Percentiles rank a stretch among this genome's conserved stretches.
These are phyloP conservation scores for Ceratocystis huliohia DNA, from an alignment of 2,329 filamentous ascomycete genomes.

Conservation along the genomic window DNA sequence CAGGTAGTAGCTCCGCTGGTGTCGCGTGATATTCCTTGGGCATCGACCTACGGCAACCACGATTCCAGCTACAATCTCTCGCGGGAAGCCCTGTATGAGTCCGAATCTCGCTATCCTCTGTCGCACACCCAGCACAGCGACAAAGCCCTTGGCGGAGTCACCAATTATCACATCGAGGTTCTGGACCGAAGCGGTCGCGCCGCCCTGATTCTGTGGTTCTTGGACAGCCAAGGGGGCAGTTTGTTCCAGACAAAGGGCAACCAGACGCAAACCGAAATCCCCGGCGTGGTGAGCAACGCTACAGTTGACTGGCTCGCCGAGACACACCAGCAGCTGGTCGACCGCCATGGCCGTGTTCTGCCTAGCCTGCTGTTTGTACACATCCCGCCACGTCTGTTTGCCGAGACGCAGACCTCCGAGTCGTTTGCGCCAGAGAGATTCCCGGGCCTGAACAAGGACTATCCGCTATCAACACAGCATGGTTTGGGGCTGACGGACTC, in stretches of 20 bases:
- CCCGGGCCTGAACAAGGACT: conserved; percentile 25
- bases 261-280: conserved; percentile 7
- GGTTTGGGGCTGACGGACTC: conserved; percentile 31
- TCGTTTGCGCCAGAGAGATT: conserved; percentile 29
- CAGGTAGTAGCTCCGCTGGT: conserved; percentile 47
- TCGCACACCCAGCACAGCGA: conserved; percentile 19
- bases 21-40: conserved; percentile 44
- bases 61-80: conserved; percentile 49
- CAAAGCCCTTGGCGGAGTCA: conserved; percentile 27
- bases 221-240: conserved; percentile 49
- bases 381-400: conserved; percentile 31
- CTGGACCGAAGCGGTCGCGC: conserved; percentile 31
- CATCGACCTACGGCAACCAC: conserved; percentile 60
- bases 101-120: conserved; percentile 27
- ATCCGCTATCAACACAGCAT: conserved; percentile 26
- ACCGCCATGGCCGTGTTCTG: conserved; percentile 24
- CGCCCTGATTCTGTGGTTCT: conserved; percentile 53
- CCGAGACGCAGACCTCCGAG: conserved; percentile 22
- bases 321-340: conserved; percentile 12
- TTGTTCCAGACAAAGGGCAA: conserved; percentile 1
- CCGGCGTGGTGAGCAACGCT: conserved; percentile 12
- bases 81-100: conserved; percentile 31
- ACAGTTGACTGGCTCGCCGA: conserved; percentile 17
- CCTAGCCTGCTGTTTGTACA: conserved; percentile 40
- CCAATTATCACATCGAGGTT: conserved; percentile 39